Conservation (phyloP, 148 eudicot genomes). For the Rhododendron molle region DNA sequence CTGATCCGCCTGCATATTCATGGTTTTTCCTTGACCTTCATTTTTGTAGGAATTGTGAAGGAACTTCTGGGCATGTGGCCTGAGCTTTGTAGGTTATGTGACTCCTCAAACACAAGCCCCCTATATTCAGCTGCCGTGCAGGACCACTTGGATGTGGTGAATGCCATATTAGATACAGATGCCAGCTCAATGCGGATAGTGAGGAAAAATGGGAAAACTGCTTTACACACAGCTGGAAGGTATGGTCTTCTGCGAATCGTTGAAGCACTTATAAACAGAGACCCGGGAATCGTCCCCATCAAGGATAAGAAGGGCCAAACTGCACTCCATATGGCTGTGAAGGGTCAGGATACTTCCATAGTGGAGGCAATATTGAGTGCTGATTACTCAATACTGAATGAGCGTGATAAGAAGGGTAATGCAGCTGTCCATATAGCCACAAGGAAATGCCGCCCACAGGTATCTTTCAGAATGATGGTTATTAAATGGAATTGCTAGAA, state of each 20-base stretch:
- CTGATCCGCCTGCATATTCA: neutral
- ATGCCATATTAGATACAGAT: constrained; percentile 66
- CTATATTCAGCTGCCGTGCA: constrained; percentile 79
- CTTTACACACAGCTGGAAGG: constrained; percentile 74
- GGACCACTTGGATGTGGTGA: constrained; percentile 72
- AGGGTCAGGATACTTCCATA: constrained; percentile 70
- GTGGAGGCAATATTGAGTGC: constrained; percentile 72
- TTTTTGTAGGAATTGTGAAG: constrained; percentile 50
- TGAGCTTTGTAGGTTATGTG: constrained; percentile 60
- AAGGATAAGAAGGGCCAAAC: constrained; percentile 95
- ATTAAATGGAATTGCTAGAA: neutral
- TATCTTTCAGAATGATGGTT: constrained; percentile 14
- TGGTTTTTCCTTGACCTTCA: constrained; percentile 7
- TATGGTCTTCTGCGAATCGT: constrained; percentile 64
- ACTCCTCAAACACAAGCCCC: constrained; percentile 76
- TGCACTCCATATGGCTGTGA: constrained; percentile 92
- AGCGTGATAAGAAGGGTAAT: constrained; percentile 89
- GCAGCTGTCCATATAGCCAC: constrained; percentile 85
- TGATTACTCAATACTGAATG: constrained; percentile 67
- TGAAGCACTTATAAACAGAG: constrained; percentile 52
- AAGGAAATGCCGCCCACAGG: constrained; percentile 78
- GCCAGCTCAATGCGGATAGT: constrained; percentile 45
- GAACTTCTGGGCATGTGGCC: constrained; percentile 63
- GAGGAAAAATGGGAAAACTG: constrained; percentile 90
- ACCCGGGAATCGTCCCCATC: constrained; percentile 57